Conservation (phyloP, 805 yeast genomes). For the Candida silvatica region DNA sequence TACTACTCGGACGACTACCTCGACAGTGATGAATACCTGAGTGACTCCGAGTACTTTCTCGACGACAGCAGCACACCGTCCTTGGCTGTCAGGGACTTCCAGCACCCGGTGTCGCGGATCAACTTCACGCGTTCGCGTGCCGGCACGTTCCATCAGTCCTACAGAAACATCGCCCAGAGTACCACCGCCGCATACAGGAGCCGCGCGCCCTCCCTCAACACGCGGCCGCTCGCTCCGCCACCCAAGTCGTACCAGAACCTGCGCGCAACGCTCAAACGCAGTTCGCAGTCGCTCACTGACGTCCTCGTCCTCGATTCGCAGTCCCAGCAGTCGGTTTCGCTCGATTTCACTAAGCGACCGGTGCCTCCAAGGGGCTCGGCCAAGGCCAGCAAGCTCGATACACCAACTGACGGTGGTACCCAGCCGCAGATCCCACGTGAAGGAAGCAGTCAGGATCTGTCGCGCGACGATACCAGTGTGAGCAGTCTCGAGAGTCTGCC, state of each 20-base stretch:
- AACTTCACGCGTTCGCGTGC: conserved; percentile 11
- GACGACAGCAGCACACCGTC: conserved; percentile 12
- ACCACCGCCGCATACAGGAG: conserved; percentile 1
- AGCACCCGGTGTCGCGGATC: conserved; percentile 12
- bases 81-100: conserved; percentile 3
- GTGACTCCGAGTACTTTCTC: conserved; percentile 17
- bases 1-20: conserved; percentile 9
- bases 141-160: conserved; percentile 2
- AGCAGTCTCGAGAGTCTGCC: not conserved
- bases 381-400: not conserved
- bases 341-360: conserved; percentile 5
- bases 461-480: too few relatives aligned
- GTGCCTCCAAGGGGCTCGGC: not conserved
- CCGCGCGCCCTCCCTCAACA: too few relatives aligned
- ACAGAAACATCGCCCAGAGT: too few relatives aligned
- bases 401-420: not conserved
- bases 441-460: too few relatives aligned
- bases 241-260: conserved; percentile 1
- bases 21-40: conserved; percentile 21
- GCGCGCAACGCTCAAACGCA: conserved; percentile 12
- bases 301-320: conserved; percentile 2
- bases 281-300: conserved; percentile 5
- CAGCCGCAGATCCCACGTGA: not conserved
- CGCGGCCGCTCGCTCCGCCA: conserved; percentile 1
- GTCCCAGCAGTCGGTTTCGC: not conserved